Evolutionary conservation across 495 filamentous ascomycete genomes (phyloP), one percentile per base, ranked within the genome.

Genomic region (Gamarada debralockiae): DNA sequence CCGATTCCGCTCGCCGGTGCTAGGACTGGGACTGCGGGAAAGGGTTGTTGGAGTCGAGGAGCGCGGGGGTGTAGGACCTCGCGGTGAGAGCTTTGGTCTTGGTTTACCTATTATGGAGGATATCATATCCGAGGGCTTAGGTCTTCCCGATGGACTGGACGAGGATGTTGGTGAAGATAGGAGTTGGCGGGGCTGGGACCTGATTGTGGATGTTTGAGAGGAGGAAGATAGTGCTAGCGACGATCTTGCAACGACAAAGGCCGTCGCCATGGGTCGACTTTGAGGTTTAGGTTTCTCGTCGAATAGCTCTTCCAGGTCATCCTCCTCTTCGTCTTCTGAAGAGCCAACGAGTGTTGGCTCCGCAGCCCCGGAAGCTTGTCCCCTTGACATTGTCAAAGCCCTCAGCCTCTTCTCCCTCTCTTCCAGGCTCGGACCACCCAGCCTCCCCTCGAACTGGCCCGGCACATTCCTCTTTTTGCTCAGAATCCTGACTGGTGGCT

Each of bases 261-360:
- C 10, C 10, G 27, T 29, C 27, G 27, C 4, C 10, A 6, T 6
- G 12, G 18, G 7, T 45, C 21, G 42, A 45, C 9, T 2, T 13
- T 34, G 36, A 17, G 14, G 36, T 20, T 39, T 13, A 3, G 18
- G 41, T n/a, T 38, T 37, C 21, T 56, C 53, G 31, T 50, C 50
- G 46, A 61, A 61, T 1, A 61, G 17, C 18, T 57, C 58, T 24
- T 57, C 58, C 5, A 29, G 15, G 9, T 54, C 58, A 12, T 53
- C 54, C 20, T 36, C 41, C n/a, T 52, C 48, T n/a, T 27, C 33
- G 5, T 58, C 50, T 12, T 57, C 50, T 14, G 36, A 48, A 14
- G 34, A 56, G 8, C 21, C 45, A 13, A 56, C 41, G 5, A 52
- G 10, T 4, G 45, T 50, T 31, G 39, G 20, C 17, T 14, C 42